Conservation (phyloP, 345 rosid genomes). For the Erodium maritimum region DNA sequence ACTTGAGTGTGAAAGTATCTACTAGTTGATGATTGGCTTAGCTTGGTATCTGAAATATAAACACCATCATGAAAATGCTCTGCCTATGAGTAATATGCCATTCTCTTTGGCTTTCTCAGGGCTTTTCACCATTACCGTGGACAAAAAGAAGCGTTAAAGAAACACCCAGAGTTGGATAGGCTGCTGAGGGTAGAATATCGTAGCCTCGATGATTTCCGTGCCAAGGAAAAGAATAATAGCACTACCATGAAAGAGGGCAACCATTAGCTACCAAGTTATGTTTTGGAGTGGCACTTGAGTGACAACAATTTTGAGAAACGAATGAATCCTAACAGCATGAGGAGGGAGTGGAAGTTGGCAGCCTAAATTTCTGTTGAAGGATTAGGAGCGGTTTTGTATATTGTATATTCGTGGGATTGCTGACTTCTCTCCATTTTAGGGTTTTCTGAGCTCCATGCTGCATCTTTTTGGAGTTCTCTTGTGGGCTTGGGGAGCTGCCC, state of each 20-base stretch:
- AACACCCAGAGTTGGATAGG: conserved; percentile 70
- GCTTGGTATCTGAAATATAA: too few relatives aligned
- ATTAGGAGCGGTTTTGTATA: conserved; percentile 12
- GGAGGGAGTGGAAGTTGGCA: conserved; percentile 8
- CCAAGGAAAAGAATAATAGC: conserved; percentile 27
- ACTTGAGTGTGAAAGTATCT: too few relatives aligned
- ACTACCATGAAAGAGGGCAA: conserved; percentile 21
- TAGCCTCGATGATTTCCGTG: conserved; percentile 60
- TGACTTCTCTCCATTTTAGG: neutral
- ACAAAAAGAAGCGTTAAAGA: conserved; percentile 40
- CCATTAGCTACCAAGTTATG: conserved; percentile 18
- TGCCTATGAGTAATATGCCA: neutral
- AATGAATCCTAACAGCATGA: conserved; percentile 7
- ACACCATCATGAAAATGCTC: too few relatives aligned
- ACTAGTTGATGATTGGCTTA: too few relatives aligned
- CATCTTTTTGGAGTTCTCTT: conserved; percentile 7
- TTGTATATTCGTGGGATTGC: conserved; percentile 7
- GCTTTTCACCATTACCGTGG: conserved; percentile 89
- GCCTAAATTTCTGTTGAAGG: neutral
- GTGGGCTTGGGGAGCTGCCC: conserved; percentile 23
- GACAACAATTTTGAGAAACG: conserved; percentile 30
- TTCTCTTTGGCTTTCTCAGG: conserved; percentile 32
- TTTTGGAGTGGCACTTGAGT: neutral
- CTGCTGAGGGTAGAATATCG: conserved; percentile 57
- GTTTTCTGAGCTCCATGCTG: neutral